Conservation (phyloP, 2,329 filamentous ascomycete genomes). For the Geosmithia flava region DNA sequence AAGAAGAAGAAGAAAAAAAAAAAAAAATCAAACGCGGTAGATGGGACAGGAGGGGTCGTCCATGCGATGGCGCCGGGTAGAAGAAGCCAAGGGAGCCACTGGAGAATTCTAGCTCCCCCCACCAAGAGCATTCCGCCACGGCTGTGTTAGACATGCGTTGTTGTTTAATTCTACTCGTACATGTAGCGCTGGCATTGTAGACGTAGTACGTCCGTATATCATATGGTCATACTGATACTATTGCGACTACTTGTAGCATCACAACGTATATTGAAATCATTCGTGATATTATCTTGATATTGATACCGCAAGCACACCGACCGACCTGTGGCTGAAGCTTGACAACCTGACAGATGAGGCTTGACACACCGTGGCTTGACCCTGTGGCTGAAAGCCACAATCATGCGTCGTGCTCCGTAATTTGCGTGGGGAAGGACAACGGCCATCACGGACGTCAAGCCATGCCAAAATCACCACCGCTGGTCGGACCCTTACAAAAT, state of each 20-base stretch:
- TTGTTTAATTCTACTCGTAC: too few species aligned
- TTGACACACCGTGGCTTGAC: background rate
- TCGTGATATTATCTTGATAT: background rate
- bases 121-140: too few species aligned
- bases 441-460: background rate
- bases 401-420: background rate
- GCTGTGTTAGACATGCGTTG: too few species aligned
- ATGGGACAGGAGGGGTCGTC: too few species aligned
- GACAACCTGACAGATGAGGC: background rate
- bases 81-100: too few species aligned
- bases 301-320: background rate
- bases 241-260: background rate
- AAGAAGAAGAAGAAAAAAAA: too few species aligned
- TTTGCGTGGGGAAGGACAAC: background rate
- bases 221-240: background rate
- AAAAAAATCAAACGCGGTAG: too few species aligned
- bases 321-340: background rate
- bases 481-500: background rate
- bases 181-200: too few species aligned
- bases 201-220: background rate
- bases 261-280: background rate
- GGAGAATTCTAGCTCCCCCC: too few species aligned
- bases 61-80: too few species aligned
- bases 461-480: background rate
- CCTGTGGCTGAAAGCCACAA: background rate